Evolutionary conservation across 805 yeast species (phyloP), one percentile per base, ranked within the genome.

Genomic region (Suhomyces xylopsoci): DNA sequence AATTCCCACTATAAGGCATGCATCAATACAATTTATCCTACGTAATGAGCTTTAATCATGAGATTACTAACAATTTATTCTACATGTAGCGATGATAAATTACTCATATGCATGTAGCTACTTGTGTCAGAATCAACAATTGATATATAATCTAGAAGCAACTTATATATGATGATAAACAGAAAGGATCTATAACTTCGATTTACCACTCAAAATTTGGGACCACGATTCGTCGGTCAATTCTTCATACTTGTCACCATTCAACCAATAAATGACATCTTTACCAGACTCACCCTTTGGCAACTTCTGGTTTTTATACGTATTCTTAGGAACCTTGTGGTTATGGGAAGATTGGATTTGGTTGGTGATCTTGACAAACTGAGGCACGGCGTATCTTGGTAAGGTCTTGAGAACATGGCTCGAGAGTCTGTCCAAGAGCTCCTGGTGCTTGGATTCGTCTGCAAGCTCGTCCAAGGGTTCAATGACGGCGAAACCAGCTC

Each of bases 401-500:
- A 92, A 76, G 32, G 80, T 74, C 25, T 66, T 57, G 8, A 51
- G 51, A 8, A 66, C 65, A 58, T 70, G 73, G 3, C 51, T 48
- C 51, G 63, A 64, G 24, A 76, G 61, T 52, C 62, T 65, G 26
- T 30, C 79, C 64, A 45, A 67, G 63, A 26, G 56, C 42, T 67
- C 67, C 6, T 70, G 60, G 47, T 84, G 67, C 2, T 82, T 63
- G 12, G 62, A 57, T 9, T 55, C 53, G 17, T 61, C 62, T 7
- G 55, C 51, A 20, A 64, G 59, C 9, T 68, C 73, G 14, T 77
- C 78, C 9, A 65, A 62, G 3, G 84, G 79, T 62, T 86, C 85
- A 10, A 91, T 64, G 2, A 90, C 86, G 0, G 94, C 96, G 67
- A 87, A 89, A 0, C 98, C 97, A 12, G 97, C 96, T 61, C 97